phyloP scores from a whole-genome alignment of 1,284 basidiomycete species.

The Sphagnurus paluster region DNA sequence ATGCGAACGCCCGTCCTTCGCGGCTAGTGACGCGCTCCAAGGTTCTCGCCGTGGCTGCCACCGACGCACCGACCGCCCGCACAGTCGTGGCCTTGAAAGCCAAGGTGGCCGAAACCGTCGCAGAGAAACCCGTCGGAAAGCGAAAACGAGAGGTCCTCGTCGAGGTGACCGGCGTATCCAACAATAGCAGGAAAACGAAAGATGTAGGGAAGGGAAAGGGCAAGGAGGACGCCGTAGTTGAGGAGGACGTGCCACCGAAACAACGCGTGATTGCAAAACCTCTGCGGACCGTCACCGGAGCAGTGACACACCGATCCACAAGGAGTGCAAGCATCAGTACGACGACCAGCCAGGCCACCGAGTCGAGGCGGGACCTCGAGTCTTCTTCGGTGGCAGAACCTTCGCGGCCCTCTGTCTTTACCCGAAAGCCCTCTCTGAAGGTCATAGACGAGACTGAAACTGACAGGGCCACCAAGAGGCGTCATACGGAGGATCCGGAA shows the following conservation, averaged over 20 bases:
- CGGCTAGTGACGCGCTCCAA: constrained; percentile 31
- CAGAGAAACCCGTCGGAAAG: constrained; percentile 29
- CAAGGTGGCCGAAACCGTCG: constrained; percentile 20
- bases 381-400: constrained; percentile 1
- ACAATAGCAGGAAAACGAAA: constrained; percentile 27
- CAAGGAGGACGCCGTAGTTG: constrained; percentile 19
- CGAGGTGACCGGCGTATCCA: constrained; percentile 33
- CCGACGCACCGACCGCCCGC: constrained; percentile 23
- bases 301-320: constrained; percentile 5
- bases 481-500: constrained; percentile 23
- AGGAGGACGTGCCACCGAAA: constrained; percentile 10
- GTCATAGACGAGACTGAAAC: constrained; percentile 24
- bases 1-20: constrained; percentile 26
- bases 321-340: constrained; percentile 12
- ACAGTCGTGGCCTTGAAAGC: constrained; percentile 24
- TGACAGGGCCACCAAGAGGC: constrained; percentile 28
- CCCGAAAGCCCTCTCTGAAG: constrained; percentile 12
- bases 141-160: constrained; percentile 39
- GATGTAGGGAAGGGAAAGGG: constrained; percentile 18
- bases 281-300: constrained; percentile 7
- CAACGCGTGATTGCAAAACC: constrained; percentile 3
- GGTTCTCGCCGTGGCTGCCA: constrained; percentile 26
- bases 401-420: constrained; percentile 10
- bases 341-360: constrained; percentile 6
- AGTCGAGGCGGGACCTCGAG: constrained; percentile 3